Percentiles rank a stretch among this genome's conserved stretches.
phyloP scores from a whole-genome alignment of 192 early-diverging fungal species.

The Podila horticola region DNA sequence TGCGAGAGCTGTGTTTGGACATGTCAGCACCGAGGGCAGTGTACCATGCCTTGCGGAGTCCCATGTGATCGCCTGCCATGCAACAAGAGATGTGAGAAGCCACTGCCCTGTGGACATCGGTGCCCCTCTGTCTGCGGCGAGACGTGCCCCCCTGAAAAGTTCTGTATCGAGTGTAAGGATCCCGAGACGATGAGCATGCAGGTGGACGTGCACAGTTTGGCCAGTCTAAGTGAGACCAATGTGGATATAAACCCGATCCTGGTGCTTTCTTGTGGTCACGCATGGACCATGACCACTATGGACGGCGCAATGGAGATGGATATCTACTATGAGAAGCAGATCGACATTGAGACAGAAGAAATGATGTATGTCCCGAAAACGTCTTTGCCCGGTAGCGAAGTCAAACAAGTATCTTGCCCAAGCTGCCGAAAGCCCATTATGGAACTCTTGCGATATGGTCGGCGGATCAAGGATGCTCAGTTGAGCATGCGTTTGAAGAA shows the following conservation, averaged over 20 bases:
- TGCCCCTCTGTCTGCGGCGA: slow-evolving; percentile 64
- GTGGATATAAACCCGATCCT: slow-evolving; percentile 57
- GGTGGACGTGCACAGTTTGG: slow-evolving; percentile 43
- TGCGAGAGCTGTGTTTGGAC: slow-evolving; percentile 58
- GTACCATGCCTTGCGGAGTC: slow-evolving; percentile 61
- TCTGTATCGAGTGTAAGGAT: slow-evolving; percentile 49
- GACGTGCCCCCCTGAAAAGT: slow-evolving; percentile 26
- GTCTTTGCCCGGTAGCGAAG: slow-evolving; percentile 8
- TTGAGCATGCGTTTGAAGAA: slow-evolving; percentile 41
- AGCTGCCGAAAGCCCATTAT: slow-evolving; percentile 58
- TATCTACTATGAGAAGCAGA: slow-evolving; percentile 41
- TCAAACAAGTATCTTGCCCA: slow-evolving; percentile 37
- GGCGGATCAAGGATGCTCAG: slow-evolving; percentile 42
- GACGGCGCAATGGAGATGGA: slow-evolving; percentile 60
- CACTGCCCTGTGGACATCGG: slow-evolving; percentile 57
- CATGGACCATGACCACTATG: slow-evolving; percentile 58
- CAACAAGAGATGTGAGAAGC: slow-evolving; percentile 56
- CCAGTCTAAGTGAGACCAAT: slow-evolving; percentile 49
- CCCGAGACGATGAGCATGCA: slow-evolving; percentile 19
- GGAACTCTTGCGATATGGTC: slow-evolving; percentile 46
- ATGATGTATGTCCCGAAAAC: slow-evolving; percentile 17
- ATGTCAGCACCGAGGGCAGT: slow-evolving; percentile 61
- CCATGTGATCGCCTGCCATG: slow-evolving; percentile 70
- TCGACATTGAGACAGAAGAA: not conserved
- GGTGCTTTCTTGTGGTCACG: slow-evolving; percentile 61